Base-by-base conservation (phyloP, 352 stramenopile genomes). In the Globisporangium paddicum region DNA sequence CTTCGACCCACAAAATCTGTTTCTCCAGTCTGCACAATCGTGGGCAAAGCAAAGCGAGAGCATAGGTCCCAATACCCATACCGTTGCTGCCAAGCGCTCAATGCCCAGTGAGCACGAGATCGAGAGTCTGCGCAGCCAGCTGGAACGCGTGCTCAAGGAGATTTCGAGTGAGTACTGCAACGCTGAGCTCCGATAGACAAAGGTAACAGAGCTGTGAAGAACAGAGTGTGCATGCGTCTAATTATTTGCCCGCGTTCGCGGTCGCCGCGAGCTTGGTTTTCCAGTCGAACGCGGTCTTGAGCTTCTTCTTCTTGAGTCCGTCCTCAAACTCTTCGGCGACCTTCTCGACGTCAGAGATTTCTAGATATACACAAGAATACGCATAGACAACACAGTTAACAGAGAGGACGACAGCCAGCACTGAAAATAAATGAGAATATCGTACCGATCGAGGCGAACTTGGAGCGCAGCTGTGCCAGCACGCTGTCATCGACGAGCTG, bases 271-370 rank as follows among this genome's bases (percentile, higher is more conserved):
- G 34, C 60, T 79, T 78, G 53, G 55, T 56, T 60, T 79, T 82
- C 69, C 69, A 82, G 32, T 73, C 55, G 37, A 61, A 46, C 40
- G 55, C 70, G 7, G 66, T 79, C 64, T 79, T 71, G 60, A 88
- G 73, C 53, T 91, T 93, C 63, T 93, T 93, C 79, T 93, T 93
- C 66, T 87, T 82, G 46, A 90, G 56, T 13, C 79, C 80, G 35
- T 76, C 79, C 37, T 93, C 79, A 8, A 87, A 72, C 37, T 79
- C 71, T 28, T 93, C 78, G 18, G 76, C 58, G 13, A 71, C 60
- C 9, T 86, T 70, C 13, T 79, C 74, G 9, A 71, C 73, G 30
- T 72, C 71, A 5, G 66, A 51, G 59, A 90, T 60, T 45, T 81
- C 80, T 88, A 40, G 28, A 32, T 32, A 32, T 32, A 32, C 28